These are phyloP conservation scores for Apostasia shenzhenica DNA, from an alignment of 106 monocot species.

Conservation along the genomic window DNA sequence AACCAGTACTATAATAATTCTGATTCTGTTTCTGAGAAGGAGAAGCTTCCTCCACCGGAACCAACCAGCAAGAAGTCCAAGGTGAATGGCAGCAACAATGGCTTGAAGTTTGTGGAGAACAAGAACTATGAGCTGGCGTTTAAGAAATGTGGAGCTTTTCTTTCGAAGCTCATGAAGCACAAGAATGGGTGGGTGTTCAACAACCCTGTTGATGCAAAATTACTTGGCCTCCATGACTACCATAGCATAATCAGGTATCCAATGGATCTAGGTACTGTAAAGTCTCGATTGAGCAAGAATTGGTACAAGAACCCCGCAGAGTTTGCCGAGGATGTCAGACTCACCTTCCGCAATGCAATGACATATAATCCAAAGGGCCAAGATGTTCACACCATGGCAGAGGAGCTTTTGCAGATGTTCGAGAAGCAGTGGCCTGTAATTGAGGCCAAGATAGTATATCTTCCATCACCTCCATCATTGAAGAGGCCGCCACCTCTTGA, in stretches of 20 bases:
- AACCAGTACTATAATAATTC: conserved; percentile 52
- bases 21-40: conserved; percentile 45
- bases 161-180: conserved; percentile 64
- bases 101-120: neutral
- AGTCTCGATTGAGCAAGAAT: conserved; percentile 38
- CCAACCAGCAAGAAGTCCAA: conserved; percentile 20
- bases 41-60: conserved; percentile 35
- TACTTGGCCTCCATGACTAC: conserved; percentile 55
- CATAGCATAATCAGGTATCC: conserved; percentile 47
- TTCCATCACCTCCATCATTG: neutral
- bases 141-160: conserved; percentile 37
- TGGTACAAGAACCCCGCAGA: conserved; percentile 43
- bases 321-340: conserved; percentile 71
- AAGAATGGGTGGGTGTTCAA: conserved; percentile 63
- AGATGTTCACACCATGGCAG: conserved; percentile 63
- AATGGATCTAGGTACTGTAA: conserved; percentile 76
- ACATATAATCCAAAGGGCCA: conserved; percentile 60
- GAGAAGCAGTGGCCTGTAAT: conserved; percentile 49
- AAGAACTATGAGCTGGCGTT: conserved; percentile 28
- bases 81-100: conserved; percentile 23
- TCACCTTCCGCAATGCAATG: conserved; percentile 72
- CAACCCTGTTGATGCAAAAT: conserved; percentile 54
- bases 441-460: conserved; percentile 20
- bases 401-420: conserved; percentile 46
- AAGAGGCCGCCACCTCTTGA: conserved; percentile 11